phyloP scores from a whole-genome alignment of 176 grass and related monocot genomes.

The Aegilops longissima region DNA sequence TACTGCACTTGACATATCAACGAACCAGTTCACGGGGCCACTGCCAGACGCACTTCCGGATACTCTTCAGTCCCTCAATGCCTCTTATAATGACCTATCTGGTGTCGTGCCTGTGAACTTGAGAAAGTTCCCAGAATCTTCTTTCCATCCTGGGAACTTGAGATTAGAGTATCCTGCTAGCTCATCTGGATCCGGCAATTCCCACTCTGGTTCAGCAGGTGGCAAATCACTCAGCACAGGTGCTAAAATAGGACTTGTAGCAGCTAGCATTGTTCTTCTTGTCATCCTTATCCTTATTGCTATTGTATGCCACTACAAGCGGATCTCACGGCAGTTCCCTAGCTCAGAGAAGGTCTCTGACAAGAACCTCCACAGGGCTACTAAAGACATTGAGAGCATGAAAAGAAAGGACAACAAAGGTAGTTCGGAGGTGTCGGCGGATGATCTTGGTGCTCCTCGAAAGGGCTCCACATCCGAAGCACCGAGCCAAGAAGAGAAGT shows the following conservation, averaged over 20 bases:
- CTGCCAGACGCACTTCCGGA: slow-evolving; percentile 71
- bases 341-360: slow-evolving; percentile 82
- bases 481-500: slow-evolving; percentile 75
- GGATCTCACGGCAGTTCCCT: slow-evolving; percentile 53
- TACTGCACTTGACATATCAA: slow-evolving; percentile 73
- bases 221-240: slow-evolving; percentile 49
- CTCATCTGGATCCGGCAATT: slow-evolving; percentile 49
- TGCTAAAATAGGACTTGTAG: slow-evolving; percentile 63
- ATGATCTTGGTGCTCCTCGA: slow-evolving; percentile 67
- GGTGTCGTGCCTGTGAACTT: slow-evolving; percentile 86
- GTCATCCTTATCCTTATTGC: slow-evolving; percentile 73
- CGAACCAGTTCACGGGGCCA: slow-evolving; percentile 71
- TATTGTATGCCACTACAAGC: slow-evolving; percentile 53
- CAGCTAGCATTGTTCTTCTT: slow-evolving; percentile 55
- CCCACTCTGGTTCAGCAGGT: slow-evolving; percentile 40
- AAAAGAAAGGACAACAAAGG: slow-evolving; percentile 68
- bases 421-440: slow-evolving; percentile 62
- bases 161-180: slow-evolving; percentile 70
- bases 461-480: slow-evolving; percentile 83
- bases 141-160: slow-evolving; percentile 96
- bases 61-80: slow-evolving; percentile 71
- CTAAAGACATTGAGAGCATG: slow-evolving; percentile 35
- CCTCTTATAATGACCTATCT: slow-evolving; percentile 90
- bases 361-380: slow-evolving; percentile 56
- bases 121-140: slow-evolving; percentile 92